These are phyloP conservation scores for Chlorella ohadii DNA, from an alignment of 139 green algal genomes.

Conservation along the genomic window DNA sequence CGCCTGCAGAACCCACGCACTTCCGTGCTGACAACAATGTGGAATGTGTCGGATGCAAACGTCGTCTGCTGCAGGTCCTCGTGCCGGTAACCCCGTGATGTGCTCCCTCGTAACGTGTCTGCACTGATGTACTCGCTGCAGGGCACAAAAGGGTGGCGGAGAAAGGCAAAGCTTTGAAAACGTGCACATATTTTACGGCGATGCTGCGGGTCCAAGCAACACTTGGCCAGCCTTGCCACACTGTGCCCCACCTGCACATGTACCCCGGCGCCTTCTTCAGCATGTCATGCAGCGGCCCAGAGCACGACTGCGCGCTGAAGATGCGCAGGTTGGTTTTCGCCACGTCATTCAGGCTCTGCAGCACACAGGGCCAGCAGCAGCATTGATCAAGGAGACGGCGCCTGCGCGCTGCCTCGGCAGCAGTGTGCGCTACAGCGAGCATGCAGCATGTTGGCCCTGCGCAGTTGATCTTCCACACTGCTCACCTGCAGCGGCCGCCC, in stretches of 20 bases:
- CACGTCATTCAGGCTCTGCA: conserved; percentile 15
- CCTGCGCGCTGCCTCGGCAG: too few species aligned
- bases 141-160: too few species aligned
- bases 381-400: too few species aligned
- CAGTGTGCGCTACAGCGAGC: too few species aligned
- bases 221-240: too few species aligned
- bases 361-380: too few species aligned
- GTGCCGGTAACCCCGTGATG: neutral
- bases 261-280: conserved; percentile 6
- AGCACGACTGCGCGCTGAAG: conserved; percentile 29
- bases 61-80: conserved; percentile 28
- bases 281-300: conserved; percentile 16
- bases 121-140: conserved; percentile 31
- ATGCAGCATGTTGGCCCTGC: too few species aligned
- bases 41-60: conserved; percentile 5
- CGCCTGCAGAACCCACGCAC: neutral
- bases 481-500: neutral
- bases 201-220: too few species aligned
- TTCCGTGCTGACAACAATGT: conserved; percentile 19
- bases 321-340: conserved; percentile 3
- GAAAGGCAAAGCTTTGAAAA: too few species aligned
- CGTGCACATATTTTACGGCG: too few species aligned
- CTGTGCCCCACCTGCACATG: conserved; percentile 19
- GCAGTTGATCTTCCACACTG: too few species aligned
- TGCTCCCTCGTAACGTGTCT: neutral